A percentile compares a stretch with the other conserved stretches of the same genome.
Conservation (phyloP, 805 yeast genomes). For the Cyberlindnera meyerae region DNA sequence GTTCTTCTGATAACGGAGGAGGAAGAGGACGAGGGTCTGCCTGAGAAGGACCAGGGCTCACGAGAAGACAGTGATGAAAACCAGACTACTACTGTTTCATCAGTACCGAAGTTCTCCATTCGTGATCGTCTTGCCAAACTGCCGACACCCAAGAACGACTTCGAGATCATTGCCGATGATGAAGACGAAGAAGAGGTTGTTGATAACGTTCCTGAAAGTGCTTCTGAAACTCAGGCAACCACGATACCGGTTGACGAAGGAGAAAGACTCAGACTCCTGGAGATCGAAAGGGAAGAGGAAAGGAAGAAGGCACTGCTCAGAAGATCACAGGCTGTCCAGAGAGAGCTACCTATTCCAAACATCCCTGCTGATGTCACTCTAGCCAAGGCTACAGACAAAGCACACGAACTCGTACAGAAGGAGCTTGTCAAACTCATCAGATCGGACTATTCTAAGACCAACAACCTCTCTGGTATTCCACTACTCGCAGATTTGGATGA, state of each 20-base stretch:
- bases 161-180: constrained; percentile 36
- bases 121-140: constrained; percentile 27
- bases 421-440: constrained; percentile 35
- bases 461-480: constrained; percentile 19
- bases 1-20: constrained; percentile 25
- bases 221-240: no score
- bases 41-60: constrained; percentile 10
- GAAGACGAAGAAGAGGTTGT: constrained; percentile 20
- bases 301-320: constrained; percentile 27
- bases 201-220: neutral
- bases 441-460: constrained; percentile 37
- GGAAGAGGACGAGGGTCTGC: constrained; percentile 8
- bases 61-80: constrained; percentile 2
- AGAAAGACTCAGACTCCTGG: constrained; percentile 17
- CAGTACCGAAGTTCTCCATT: constrained; percentile 6
- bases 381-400: neutral
- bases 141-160: constrained; percentile 44
- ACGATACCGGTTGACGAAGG: constrained; percentile 18
- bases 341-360: constrained; percentile 39
- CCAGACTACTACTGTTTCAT: neutral
- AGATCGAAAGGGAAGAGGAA: constrained; percentile 12
- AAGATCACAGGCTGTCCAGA: constrained; percentile 44
- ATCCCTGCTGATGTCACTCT: constrained; percentile 4
- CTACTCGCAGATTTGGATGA: constrained; percentile 21
- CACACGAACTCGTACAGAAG: constrained; percentile 18